Percentiles rank a stretch among this genome's conserved stretches.
Conservation (phyloP, 1,284 basidiomycete species). For the Puccinia hordei region DNA sequence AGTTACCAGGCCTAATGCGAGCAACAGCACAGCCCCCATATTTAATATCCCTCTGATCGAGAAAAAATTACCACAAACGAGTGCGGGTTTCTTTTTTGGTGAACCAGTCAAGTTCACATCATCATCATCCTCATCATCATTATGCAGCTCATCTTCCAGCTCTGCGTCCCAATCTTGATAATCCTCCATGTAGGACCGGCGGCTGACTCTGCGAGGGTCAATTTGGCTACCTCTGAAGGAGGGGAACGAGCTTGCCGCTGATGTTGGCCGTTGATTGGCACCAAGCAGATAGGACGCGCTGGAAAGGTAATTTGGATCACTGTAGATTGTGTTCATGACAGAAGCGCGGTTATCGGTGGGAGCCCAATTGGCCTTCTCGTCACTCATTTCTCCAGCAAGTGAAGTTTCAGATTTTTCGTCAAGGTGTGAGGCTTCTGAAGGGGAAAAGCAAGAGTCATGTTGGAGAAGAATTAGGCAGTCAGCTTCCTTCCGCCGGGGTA, state of each 20-base stretch:
- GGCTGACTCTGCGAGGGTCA: conserved; percentile 33
- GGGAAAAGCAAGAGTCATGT: background rate
- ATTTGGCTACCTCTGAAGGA: conserved; percentile 9
- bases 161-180: conserved; percentile 35
- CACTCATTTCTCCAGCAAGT: background rate
- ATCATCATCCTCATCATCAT: conserved; percentile 37
- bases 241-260: background rate
- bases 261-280: background rate
- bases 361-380: conserved; percentile 19
- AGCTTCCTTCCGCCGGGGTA: no score
- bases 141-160: conserved; percentile 30
- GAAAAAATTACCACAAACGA: conserved; percentile 2
- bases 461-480: background rate
- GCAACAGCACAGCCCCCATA: conserved; percentile 25
- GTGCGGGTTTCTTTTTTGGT: conserved; percentile 7
- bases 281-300: conserved; percentile 33
- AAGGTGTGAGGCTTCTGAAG: background rate
- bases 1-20: conserved; percentile 38
- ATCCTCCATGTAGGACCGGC: conserved; percentile 37
- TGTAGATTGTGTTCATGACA: no score
- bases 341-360: background rate
- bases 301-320: background rate
- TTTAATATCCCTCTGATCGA: conserved; percentile 42
- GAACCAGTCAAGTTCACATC: conserved; percentile 33
- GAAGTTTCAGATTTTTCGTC: conserved; percentile 10